A percentile compares a stretch with the other conserved stretches of the same genome.
Evolutionary conservation across 2,329 filamentous ascomycete genomes (phyloP).

Genomic region (Stenocarpella maydis): DNA sequence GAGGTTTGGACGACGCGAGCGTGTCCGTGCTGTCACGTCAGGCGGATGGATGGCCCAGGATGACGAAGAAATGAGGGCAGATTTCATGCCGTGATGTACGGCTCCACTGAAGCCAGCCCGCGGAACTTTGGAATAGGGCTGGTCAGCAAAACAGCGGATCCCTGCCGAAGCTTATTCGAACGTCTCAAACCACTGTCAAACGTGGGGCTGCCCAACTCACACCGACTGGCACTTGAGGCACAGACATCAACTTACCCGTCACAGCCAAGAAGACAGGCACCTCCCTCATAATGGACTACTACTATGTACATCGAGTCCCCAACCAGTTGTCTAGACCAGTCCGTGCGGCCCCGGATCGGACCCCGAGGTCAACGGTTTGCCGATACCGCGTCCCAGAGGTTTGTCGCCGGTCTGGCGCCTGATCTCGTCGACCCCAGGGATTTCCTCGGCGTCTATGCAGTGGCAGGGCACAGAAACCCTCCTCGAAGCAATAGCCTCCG

Average conservation of each 20-base stretch:
- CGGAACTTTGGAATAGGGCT: conserved; percentile 19
- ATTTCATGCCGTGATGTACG: conserved; percentile 12
- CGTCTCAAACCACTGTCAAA: conserved; percentile 25
- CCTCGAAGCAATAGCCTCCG: not conserved
- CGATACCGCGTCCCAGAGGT: no score
- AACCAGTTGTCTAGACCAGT: not conserved
- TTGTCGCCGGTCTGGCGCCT: conserved; percentile 1
- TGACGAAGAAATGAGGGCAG: conserved; percentile 13
- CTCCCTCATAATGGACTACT: not conserved
- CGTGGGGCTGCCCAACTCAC: conserved; percentile 12
- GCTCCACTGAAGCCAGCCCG: conserved; percentile 11
- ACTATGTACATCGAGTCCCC: not conserved
- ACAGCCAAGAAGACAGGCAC: conserved; percentile 11
- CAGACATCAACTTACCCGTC: conserved; percentile 14
- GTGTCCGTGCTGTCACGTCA: conserved; percentile 12
- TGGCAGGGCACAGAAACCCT: not conserved
- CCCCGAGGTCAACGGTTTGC: not conserved
- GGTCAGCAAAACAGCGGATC: not conserved
- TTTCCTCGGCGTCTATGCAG: conserved; percentile 23
- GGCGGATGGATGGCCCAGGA: no score
- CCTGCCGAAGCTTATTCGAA: conserved; percentile 24
- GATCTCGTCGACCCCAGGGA: no score
- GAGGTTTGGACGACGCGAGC: conserved; percentile 16
- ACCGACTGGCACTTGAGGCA: not conserved
- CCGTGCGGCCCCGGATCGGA: not conserved